Evolutionary conservation across 768 basidiomycete genomes (phyloP).

Genomic region (Lactarius hengduanensis): DNA sequence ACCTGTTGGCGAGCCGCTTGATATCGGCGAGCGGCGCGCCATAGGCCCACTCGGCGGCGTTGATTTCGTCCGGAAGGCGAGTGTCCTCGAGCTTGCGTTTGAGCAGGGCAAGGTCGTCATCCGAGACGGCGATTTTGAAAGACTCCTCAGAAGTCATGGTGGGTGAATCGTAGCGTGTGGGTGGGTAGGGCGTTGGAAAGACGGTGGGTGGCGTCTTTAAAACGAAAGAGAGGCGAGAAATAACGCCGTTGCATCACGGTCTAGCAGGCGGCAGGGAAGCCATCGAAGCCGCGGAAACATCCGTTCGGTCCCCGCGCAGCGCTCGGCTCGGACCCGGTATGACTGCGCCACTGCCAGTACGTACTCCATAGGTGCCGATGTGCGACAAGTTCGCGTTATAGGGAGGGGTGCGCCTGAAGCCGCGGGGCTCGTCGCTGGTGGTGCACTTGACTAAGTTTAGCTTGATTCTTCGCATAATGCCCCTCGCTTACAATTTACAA

Average conservation of each 20-base stretch:
- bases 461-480: too few relatives aligned
- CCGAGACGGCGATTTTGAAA: not conserved
- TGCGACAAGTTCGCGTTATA: too few relatives aligned
- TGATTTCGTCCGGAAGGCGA: slow-evolving; percentile 45
- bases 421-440: too few relatives aligned
- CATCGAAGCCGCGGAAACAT: too few relatives aligned
- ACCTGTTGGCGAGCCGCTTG: slow-evolving; percentile 4
- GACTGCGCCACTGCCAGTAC: too few relatives aligned
- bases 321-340: too few relatives aligned
- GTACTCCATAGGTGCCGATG: too few relatives aligned
- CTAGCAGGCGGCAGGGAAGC: not conserved
- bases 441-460: too few relatives aligned
- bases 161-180: not conserved
- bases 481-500: too few relatives aligned
- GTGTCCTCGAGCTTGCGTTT: not conserved
- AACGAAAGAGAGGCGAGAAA: not conserved
- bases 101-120: not conserved
- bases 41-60: slow-evolving; percentile 38
- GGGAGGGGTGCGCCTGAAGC: too few relatives aligned
- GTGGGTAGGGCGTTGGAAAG: too few relatives aligned
- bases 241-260: not conserved
- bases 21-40: slow-evolving; percentile 25
- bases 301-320: too few relatives aligned
- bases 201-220: not conserved
- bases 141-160: not conserved